These are phyloP conservation scores for Leccinum griseonigrum DNA, from an alignment of 1,284 basidiomycete species.

Conservation along the genomic window DNA sequence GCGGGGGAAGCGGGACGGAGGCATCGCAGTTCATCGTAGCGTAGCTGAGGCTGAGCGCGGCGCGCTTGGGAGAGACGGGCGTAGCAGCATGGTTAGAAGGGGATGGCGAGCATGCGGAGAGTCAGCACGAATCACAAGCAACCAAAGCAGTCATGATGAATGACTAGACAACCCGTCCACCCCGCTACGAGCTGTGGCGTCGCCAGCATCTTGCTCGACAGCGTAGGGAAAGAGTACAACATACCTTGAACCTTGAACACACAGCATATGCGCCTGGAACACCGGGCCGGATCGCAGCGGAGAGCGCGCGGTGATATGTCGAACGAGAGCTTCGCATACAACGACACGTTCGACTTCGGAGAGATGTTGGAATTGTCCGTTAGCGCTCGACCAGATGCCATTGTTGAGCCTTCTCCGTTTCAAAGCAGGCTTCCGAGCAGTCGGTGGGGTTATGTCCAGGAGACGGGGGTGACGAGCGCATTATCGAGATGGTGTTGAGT, in stretches of 20 bases:
- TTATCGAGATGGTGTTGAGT: constrained; percentile 2
- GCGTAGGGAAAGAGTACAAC: not conserved
- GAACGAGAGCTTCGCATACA: constrained; percentile 25
- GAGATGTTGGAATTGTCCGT: constrained; percentile 22
- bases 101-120: constrained; percentile 24
- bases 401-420: constrained; percentile 28
- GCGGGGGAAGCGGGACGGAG: not conserved
- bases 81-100: constrained; percentile 12
- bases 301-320: constrained; percentile 30
- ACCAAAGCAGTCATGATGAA: not conserved
- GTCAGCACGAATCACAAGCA: constrained; percentile 8
- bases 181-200: not conserved
- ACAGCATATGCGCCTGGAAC: constrained; percentile 2
- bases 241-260: constrained; percentile 21
- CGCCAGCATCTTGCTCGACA: not conserved
- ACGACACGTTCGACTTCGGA: not conserved
- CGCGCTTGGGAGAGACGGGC: constrained; percentile 27
- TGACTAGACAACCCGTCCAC: not conserved
- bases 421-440: constrained; percentile 15
- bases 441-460: constrained; percentile 7
- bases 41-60: constrained; percentile 23
- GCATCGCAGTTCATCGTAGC: constrained; percentile 23
- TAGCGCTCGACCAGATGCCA: constrained; percentile 16
- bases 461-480: constrained; percentile 18
- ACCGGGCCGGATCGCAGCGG: constrained; percentile 17